Evolutionary conservation across 805 yeast species (phyloP).

Genomic region (Saccharomyces kudriavzevii): DNA sequence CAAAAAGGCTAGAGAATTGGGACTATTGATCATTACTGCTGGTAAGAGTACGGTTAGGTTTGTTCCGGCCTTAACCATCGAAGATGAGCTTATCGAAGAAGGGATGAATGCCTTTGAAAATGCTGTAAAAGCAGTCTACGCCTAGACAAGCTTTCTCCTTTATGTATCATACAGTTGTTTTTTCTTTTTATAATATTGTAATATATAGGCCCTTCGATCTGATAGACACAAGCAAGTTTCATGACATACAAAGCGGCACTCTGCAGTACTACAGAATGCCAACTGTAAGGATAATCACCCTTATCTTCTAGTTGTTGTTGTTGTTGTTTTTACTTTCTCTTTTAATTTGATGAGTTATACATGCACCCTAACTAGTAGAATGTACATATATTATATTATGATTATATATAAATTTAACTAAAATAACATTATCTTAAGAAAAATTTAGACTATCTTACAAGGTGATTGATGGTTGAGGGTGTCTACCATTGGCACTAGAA

Average conservation of each 20-base stretch:
- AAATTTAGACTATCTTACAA: slow-evolving; percentile 22
- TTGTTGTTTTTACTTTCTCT: neutral
- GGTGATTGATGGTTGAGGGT: slow-evolving; percentile 28
- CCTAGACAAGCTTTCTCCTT: slow-evolving; percentile 1
- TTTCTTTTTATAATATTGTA: neutral
- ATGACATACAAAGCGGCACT: too few species aligned
- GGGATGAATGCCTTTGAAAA: slow-evolving; percentile 66
- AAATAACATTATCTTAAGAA: slow-evolving; percentile 1
- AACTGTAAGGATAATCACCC: neutral
- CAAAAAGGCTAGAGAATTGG: slow-evolving; percentile 62
- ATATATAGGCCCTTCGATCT: neutral
- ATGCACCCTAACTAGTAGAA: neutral
- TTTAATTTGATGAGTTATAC: neutral
- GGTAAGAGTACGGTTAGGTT: slow-evolving; percentile 86
- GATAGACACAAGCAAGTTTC: neutral
- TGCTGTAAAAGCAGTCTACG: slow-evolving; percentile 31
- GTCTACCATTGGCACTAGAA: slow-evolving; percentile 28
- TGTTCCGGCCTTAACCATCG: slow-evolving; percentile 86
- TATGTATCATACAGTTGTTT: neutral
- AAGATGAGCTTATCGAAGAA: slow-evolving; percentile 53
- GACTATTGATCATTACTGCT: slow-evolving; percentile 80
- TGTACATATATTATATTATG: slow-evolving; percentile 1
- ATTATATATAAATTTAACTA: neutral
- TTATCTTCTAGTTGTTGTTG: neutral
- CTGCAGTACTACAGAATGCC: too few species aligned